A percentile compares a stretch with the other conserved stretches of the same genome.
Conservation (phyloP, 306 rosid genomes). For the Sphenostylis stenocarpa region DNA sequence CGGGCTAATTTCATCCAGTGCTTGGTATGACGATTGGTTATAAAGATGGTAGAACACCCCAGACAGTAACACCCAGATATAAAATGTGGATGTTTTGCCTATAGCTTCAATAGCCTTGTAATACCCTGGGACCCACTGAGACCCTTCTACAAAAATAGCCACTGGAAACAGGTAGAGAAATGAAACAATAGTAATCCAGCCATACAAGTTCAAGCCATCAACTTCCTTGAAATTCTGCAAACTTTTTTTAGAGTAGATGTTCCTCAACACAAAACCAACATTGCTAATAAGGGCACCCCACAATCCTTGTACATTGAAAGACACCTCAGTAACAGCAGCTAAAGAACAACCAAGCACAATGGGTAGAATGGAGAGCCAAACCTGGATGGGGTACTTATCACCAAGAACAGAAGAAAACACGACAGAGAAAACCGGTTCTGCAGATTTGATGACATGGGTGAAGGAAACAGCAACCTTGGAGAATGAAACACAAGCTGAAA, state of each 20-base stretch:
- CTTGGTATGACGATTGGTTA: constrained; percentile 95
- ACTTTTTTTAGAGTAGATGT: constrained; percentile 81
- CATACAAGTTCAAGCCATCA: constrained; percentile 85
- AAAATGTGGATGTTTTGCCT: constrained; percentile 71
- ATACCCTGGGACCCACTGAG: constrained; percentile 91
- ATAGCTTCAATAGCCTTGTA: constrained; percentile 66
- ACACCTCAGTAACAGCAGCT: constrained; percentile 86
- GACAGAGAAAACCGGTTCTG: constrained; percentile 90
- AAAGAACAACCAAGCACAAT: constrained; percentile 88
- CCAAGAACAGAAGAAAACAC: constrained; percentile 74
- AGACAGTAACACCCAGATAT: constrained; percentile 79
- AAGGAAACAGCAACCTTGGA: constrained; percentile 96
- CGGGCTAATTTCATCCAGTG: constrained; percentile 88
- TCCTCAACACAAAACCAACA: constrained; percentile 87
- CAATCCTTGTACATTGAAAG: constrained; percentile 81
- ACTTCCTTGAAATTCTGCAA: constrained; percentile 81
- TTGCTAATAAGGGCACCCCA: constrained; percentile 91
- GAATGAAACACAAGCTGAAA: constrained; percentile 91
- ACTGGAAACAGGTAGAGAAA: constrained; percentile 80
- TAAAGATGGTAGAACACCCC: constrained; percentile 95
- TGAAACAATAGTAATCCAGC: constrained; percentile 74
- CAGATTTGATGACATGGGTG: constrained; percentile 95
- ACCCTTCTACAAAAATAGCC: constrained; percentile 83
- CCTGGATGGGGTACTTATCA: constrained; percentile 72
- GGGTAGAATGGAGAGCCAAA: constrained; percentile 90